A percentile compares a stretch with the other conserved stretches of the same genome.
Conservation (phyloP, 2,329 filamentous ascomycete genomes). For the Trichoderma asperellum region DNA sequence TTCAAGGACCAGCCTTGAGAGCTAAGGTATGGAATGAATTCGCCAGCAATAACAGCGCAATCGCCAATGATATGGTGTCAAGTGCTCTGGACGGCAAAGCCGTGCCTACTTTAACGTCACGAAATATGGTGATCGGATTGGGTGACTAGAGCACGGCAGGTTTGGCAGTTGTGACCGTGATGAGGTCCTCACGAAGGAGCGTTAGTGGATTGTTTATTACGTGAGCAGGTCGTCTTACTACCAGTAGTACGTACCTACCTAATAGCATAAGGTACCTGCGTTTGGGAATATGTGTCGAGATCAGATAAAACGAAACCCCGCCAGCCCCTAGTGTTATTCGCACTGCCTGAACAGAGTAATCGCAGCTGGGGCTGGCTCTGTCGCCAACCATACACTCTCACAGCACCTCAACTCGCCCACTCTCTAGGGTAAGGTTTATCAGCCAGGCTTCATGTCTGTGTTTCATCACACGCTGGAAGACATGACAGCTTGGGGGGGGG, state of each 20-base stretch:
- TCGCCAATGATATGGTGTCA: background rate
- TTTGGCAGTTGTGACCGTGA: background rate
- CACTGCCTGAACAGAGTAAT: background rate
- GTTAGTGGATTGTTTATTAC: background rate
- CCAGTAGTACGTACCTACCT: background rate
- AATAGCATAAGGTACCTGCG: background rate
- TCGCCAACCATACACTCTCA: background rate
- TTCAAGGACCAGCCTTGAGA: constrained; percentile 14
- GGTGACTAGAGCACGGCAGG: background rate
- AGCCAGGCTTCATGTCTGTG: background rate
- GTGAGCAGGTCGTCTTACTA: constrained; percentile 4
- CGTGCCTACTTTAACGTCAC: background rate
- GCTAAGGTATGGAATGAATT: background rate
- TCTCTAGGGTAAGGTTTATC: constrained; percentile 1
- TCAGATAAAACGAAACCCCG: background rate
- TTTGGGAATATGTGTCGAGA: background rate
- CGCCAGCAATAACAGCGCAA: background rate
- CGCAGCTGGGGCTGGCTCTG: background rate
- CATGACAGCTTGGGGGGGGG: background rate
- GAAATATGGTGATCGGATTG: background rate
- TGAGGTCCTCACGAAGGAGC: background rate
- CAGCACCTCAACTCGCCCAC: background rate
- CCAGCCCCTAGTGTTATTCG: background rate
- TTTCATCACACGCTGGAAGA: background rate
- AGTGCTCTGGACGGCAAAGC: background rate